These are phyloP conservation scores for Cucumis hystrix DNA, from an alignment of 306 rosid species.

Conservation along the genomic window DNA sequence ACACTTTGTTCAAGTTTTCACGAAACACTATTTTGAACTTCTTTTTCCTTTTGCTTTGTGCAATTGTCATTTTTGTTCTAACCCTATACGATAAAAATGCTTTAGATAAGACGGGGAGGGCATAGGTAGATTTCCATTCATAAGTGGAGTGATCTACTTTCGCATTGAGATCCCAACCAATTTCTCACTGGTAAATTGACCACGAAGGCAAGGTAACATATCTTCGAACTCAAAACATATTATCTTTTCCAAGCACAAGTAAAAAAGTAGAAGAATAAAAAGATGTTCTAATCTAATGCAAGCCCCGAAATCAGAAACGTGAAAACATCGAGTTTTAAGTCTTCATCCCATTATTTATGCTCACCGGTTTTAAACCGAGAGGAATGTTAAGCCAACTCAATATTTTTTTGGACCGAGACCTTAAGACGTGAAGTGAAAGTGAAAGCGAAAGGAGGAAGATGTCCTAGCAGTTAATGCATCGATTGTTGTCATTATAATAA, in stretches of 20 bases:
- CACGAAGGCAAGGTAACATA: background rate
- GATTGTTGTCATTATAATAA: background rate
- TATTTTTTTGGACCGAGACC: background rate
- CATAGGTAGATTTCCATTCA: background rate
- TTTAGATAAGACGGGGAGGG: background rate
- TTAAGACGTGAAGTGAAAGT: background rate
- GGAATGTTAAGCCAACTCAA: background rate
- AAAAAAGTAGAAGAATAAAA: background rate
- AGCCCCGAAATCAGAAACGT: background rate
- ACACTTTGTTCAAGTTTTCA: background rate
- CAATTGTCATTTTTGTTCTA: background rate
- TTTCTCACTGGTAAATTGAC: background rate
- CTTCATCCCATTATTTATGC: background rate
- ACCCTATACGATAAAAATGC: background rate
- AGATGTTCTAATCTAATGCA: background rate
- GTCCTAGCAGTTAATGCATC: background rate
- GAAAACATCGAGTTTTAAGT: background rate
- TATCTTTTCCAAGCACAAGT: background rate
- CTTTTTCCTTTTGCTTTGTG: background rate
- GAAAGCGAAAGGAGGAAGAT: background rate
- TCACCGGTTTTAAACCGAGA: background rate
- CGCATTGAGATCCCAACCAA: background rate
- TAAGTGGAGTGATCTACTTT: background rate
- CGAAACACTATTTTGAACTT: background rate
- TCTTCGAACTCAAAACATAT: background rate